Evolutionary conservation across 2,329 filamentous ascomycete species (phyloP).

Genomic region (Septoria petroselini): DNA sequence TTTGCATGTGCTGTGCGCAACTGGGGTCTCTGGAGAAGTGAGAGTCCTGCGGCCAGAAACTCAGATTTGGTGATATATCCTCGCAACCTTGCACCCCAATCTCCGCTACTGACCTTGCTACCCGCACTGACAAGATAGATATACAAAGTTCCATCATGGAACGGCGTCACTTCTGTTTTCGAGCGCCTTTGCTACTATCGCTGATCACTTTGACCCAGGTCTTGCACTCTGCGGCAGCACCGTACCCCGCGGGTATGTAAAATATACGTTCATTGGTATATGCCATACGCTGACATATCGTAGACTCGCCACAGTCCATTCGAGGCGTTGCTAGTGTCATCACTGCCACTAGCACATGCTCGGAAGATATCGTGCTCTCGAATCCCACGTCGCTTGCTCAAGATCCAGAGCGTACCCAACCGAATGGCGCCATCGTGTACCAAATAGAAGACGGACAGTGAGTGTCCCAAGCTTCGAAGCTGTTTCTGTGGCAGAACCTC

Average conservation of each 20-base stretch:
- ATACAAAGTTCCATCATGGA: background rate
- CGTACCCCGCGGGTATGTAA: slow-evolving; percentile 22
- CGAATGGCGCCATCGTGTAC: slow-evolving; percentile 12
- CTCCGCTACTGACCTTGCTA: slow-evolving; percentile 22
- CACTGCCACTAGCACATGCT: slow-evolving; percentile 11
- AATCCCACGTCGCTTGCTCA: background rate
- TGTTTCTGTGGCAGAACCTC: no score
- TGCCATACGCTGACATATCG: background rate
- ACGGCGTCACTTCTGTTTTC: background rate
- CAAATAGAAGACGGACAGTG: slow-evolving; percentile 22
- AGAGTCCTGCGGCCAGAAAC: slow-evolving; percentile 19
- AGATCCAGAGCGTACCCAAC: background rate
- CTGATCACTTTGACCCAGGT: slow-evolving; percentile 33
- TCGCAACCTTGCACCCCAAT: slow-evolving; percentile 21
- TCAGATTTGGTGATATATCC: slow-evolving; percentile 31
- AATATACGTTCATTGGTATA: background rate
- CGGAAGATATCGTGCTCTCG: slow-evolving; percentile 1
- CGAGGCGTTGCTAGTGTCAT: background rate
- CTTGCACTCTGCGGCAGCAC: slow-evolving; percentile 27
- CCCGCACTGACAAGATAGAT: slow-evolving; percentile 27
- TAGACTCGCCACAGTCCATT: background rate
- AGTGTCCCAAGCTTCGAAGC: background rate
- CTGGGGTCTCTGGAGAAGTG: slow-evolving; percentile 23
- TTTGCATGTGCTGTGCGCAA: slow-evolving; percentile 20
- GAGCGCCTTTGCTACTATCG: slow-evolving; percentile 22